Evolutionary conservation across 1,139 yeast species (phyloP).

Genomic region (Kurtzmaniella quercitrusa): DNA sequence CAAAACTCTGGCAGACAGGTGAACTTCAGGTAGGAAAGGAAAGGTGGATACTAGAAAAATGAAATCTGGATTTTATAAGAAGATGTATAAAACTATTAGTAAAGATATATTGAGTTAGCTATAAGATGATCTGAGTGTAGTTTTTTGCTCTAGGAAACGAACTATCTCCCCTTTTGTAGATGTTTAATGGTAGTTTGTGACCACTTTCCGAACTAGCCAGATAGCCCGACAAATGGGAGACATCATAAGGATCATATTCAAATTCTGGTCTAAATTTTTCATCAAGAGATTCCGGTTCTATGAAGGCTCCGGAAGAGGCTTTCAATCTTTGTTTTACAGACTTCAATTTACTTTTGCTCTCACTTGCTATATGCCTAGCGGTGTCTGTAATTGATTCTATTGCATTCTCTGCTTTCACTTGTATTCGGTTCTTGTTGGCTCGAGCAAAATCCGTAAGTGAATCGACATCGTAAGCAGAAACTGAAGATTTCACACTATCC

Average conservation of each 20-base stretch:
- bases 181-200: not conserved
- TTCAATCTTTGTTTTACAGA: not conserved
- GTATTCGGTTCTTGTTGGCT: not conserved
- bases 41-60: too few species aligned
- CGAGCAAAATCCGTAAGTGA: not conserved
- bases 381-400: not conserved
- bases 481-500: not conserved
- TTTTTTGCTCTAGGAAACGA: not conserved
- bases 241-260: not conserved
- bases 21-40: not conserved
- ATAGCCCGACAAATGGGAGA: not conserved
- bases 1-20: constrained; percentile 2
- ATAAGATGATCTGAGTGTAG: not conserved
- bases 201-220: not conserved
- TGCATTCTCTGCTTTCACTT: not conserved
- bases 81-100: not conserved
- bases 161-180: not conserved
- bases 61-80: too few species aligned
- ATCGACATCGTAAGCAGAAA: not conserved
- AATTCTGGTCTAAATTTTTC: not conserved
- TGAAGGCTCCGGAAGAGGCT: not conserved
- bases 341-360: not conserved
- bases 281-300: not conserved
- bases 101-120: not conserved
- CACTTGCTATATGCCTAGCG: not conserved